These are phyloP conservation scores for Termitomyces heimii DNA, from an alignment of 768 basidiomycete species.

Conservation along the genomic window DNA sequence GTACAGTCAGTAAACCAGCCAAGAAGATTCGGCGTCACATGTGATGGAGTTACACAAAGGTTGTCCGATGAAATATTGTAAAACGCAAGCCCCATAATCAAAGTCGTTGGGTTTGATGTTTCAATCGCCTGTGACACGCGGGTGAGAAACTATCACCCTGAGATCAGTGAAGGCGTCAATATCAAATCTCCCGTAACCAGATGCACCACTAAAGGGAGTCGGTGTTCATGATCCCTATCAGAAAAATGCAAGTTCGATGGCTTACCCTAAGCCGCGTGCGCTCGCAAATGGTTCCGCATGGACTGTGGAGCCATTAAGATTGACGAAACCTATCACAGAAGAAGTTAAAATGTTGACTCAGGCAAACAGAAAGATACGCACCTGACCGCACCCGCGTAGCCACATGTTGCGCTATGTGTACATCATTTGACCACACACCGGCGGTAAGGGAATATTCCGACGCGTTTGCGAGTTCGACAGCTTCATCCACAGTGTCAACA, in stretches of 20 bases:
- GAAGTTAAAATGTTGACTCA: background rate
- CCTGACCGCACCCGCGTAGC: constrained; percentile 44
- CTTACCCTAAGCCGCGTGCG: constrained; percentile 39
- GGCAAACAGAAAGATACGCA: constrained; percentile 13
- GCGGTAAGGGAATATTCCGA: constrained; percentile 47
- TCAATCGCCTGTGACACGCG: constrained; percentile 15
- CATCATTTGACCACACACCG: constrained; percentile 45
- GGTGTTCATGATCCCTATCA: background rate
- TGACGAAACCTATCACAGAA: constrained; percentile 35
- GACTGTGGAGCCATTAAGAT: constrained; percentile 51
- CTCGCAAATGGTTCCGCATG: constrained; percentile 35
- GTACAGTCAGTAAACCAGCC: background rate
- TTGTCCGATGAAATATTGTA: too few species aligned
- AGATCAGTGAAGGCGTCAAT: constrained; percentile 45
- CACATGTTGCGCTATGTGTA: constrained; percentile 36
- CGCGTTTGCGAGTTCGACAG: constrained; percentile 48
- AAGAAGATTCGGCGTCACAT: too few species aligned
- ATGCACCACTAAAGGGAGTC: constrained; percentile 25
- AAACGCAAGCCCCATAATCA: background rate
- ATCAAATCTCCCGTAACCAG: constrained; percentile 49
- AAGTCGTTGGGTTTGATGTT: background rate
- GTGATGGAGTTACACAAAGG: too few species aligned
- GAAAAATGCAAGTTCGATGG: constrained; percentile 12
- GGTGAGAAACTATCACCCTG: constrained; percentile 36
- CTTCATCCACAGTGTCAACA: constrained; percentile 46